phyloP scores from a whole-genome alignment of 148 eudicot genomes.

The Pharnaceum exiguum region DNA sequence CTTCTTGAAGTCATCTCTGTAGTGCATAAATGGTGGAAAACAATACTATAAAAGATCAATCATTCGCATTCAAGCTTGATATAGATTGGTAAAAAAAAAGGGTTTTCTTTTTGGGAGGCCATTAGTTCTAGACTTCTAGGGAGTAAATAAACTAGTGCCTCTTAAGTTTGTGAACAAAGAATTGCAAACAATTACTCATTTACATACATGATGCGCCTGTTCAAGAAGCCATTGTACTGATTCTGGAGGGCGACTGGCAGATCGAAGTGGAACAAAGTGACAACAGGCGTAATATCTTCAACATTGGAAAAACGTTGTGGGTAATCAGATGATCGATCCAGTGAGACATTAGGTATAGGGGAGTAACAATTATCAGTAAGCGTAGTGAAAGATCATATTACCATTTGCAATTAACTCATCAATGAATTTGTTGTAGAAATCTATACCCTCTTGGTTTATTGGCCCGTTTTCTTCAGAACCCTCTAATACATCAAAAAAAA shows the following conservation, averaged over 20 bases:
- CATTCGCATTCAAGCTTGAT: too few species aligned
- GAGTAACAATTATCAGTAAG: too few species aligned
- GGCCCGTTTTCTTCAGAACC: slow-evolving; percentile 10
- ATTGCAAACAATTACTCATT: neutral
- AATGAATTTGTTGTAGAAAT: slow-evolving; percentile 24
- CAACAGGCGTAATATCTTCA: slow-evolving; percentile 16
- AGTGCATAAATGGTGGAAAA: neutral
- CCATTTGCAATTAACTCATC: slow-evolving; percentile 16
- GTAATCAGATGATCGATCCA: too few species aligned
- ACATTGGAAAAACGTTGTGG: neutral
- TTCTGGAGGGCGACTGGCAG: slow-evolving; percentile 18
- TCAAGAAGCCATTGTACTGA: slow-evolving; percentile 20
- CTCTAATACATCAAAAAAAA: neutral
- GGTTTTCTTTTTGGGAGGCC: too few species aligned
- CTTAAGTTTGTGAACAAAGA: neutral
- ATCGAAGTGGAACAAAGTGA: slow-evolving; percentile 27
- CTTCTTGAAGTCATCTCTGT: slow-evolving; percentile 24
- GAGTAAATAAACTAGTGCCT: neutral
- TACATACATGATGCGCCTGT: slow-evolving; percentile 13
- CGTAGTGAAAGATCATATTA: too few species aligned
- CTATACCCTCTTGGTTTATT: slow-evolving; percentile 17
- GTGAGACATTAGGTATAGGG: too few species aligned
- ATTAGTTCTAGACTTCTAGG: too few species aligned
- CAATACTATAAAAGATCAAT: too few species aligned
- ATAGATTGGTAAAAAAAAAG: too few species aligned